Evolutionary conservation across 306 rosid species (phyloP), one percentile per base, ranked within the genome.

Genomic region (Amphicarpaea edgeworthii): DNA sequence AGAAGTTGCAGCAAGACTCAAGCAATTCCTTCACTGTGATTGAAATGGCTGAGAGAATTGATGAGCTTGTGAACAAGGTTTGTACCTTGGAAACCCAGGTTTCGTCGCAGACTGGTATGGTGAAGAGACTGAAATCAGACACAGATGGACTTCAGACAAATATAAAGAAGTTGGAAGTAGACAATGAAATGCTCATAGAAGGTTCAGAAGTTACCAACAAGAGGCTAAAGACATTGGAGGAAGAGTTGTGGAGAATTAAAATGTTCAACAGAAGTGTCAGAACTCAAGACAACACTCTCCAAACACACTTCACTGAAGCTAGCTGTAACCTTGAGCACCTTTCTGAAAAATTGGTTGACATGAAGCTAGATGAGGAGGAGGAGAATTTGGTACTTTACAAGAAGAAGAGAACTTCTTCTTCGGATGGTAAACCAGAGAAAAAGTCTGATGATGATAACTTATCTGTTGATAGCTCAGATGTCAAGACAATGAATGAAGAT

Each of bases 21-120:
- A 42, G 81, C 6, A 62, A 62, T 15, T 28, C 85, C 17, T 20
- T 90, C 81, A 85, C 89, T 16, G 86, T 92, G 77, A 77, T 86
- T 8, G 96, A 92, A 81, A 82, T 96, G 70, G 98, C 97, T 14
- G 99, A 90, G 75, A 89, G 85, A 55, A 90, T 96, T 45, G 91
- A 96, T 67, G 90, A 84, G 58, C 93, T 96, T 42, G 99, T 96
- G n/a, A 87, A 70, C 49, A 87, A 85, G 78, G 89, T 92, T 70
- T 92, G 83, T 66, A 67, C 81, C 5, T 81, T 96, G 76, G 97
- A 96, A 81, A 89, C 91, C 37, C 76, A 79, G 2, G 87, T 88
- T 34, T 76, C 93, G 30, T 86, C 96, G 60, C 97, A 89, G 73
- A 81, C 83, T 34, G 88, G 88, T 77, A 60, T 89, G 46, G 88